Conservation (phyloP, 768 basidiomycete genomes). For the Leccinum rimulosum region DNA sequence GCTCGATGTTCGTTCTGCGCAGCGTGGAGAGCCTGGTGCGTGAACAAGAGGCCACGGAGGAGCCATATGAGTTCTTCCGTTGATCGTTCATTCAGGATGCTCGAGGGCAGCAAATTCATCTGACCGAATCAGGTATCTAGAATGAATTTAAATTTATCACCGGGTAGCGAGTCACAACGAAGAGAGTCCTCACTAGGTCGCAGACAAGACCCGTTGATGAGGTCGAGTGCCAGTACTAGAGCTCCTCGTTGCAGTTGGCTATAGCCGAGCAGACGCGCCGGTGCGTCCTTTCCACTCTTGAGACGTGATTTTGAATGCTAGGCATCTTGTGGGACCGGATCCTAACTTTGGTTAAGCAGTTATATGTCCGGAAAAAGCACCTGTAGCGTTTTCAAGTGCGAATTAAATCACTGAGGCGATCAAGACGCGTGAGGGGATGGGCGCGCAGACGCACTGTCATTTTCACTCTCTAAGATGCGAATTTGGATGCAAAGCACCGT, state of each 20-base stretch:
- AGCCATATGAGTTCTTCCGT: conserved; percentile 95
- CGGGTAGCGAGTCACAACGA: too few species aligned
- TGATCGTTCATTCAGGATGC: conserved; percentile 78
- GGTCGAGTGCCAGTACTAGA: too few species aligned
- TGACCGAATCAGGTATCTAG: conserved; percentile 72
- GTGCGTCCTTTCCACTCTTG: too few species aligned
- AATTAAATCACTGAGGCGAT: conserved; percentile 41
- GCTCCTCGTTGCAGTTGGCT: too few species aligned
- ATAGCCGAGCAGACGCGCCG: too few species aligned
- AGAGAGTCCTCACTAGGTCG: too few species aligned
- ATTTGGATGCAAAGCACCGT: conserved; percentile 44
- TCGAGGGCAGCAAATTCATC: conserved; percentile 75
- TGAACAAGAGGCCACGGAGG: conserved; percentile 87
- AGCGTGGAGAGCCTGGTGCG: conserved; percentile 71
- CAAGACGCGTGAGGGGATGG: neutral
- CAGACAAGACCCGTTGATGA: too few species aligned
- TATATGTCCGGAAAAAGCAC: conserved; percentile 88
- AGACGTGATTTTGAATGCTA: too few species aligned
- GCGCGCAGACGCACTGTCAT: conserved; percentile 40
- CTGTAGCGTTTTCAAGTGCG: conserved; percentile 66
- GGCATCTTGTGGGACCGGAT: too few species aligned
- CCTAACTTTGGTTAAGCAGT: too few species aligned
- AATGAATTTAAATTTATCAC: too few species aligned
- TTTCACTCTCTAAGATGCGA: conserved; percentile 33
- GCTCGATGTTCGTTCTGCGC: conserved; percentile 55